These are phyloP conservation scores for Hymenoscyphus repandus DNA, from an alignment of 2,329 filamentous ascomycete species.

Conservation along the genomic window DNA sequence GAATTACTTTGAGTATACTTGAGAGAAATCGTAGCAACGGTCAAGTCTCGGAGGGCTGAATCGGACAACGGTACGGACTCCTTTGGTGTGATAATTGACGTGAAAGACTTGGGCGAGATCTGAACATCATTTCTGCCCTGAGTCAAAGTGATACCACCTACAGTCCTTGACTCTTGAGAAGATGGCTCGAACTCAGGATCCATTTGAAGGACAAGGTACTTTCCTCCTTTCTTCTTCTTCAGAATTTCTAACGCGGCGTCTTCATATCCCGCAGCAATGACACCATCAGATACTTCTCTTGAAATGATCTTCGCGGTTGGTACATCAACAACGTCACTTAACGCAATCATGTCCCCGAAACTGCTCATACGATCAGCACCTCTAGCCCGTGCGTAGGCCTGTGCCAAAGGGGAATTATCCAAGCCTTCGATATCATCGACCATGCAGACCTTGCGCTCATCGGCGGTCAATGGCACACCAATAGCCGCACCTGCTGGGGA, in stretches of 20 bases:
- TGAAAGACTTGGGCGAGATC: constrained; percentile 82
- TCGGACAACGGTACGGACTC: constrained; percentile 68
- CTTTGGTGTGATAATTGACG: constrained; percentile 80
- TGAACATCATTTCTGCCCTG: constrained; percentile 91
- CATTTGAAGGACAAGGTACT: constrained; percentile 94
- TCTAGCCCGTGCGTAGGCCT: constrained; percentile 91
- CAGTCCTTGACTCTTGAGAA: constrained; percentile 70
- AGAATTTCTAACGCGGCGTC: constrained; percentile 84
- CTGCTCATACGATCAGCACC: constrained; percentile 98
- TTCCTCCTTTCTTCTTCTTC: constrained; percentile 96
- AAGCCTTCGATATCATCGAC: constrained; percentile 91
- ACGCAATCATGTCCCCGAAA: constrained; percentile 93
- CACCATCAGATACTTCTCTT: constrained; percentile 94
- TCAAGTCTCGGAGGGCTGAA: constrained; percentile 79
- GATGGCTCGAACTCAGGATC: constrained; percentile 80
- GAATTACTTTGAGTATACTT: constrained; percentile 99
- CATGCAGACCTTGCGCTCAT: constrained; percentile 97
- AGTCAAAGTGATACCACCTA: constrained; percentile 82
- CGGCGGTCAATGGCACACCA: constrained; percentile 76
- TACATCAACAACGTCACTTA: constrained; percentile 85
- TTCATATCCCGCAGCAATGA: constrained; percentile 85
- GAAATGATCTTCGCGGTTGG: constrained; percentile 96
- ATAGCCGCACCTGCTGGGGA: constrained; percentile 95
- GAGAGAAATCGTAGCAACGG: constrained; percentile 91
- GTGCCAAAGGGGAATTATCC: constrained; percentile 78